A percentile compares a stretch with the other conserved stretches of the same genome.
Evolutionary conservation across 139 green algal genomes (phyloP).

Genomic region (Astrephomene gubernaculifera): DNA sequence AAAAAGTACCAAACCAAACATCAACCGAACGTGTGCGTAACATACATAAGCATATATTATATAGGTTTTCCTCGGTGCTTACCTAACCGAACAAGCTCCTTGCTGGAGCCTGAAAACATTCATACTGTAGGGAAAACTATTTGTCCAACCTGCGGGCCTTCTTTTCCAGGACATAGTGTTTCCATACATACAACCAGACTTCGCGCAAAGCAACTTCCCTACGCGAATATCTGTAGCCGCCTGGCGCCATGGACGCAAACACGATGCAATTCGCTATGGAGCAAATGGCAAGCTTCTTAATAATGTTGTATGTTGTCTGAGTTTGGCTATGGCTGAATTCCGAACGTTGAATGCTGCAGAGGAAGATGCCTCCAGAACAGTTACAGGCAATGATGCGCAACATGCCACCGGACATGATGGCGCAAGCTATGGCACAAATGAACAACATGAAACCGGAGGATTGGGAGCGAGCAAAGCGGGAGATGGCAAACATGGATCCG

Average conservation of each 20-base stretch:
- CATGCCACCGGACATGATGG: slow-evolving; percentile 49
- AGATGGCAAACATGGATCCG: slow-evolving; percentile 58
- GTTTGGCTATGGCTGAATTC: not conserved
- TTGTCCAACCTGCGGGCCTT: too few species aligned
- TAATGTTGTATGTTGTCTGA: not conserved
- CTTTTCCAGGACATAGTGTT: too few species aligned
- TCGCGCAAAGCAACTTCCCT: too few species aligned
- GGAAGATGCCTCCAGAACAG: slow-evolving; percentile 45
- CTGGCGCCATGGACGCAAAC: slow-evolving; percentile 28
- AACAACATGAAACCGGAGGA: slow-evolving; percentile 57
- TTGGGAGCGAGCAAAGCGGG: slow-evolving; percentile 50
- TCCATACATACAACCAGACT: too few species aligned
- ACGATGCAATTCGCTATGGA: slow-evolving; percentile 58
- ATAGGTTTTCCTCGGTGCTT: too few species aligned
- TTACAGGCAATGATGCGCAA: slow-evolving; percentile 52
- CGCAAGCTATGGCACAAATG: slow-evolving; percentile 37
- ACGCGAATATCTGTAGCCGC: too few species aligned
- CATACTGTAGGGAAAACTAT: too few species aligned
- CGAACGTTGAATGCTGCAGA: not conserved
- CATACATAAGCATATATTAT: too few species aligned
- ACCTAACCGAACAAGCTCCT: too few species aligned
- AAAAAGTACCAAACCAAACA: too few species aligned
- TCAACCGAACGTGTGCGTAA: too few species aligned
- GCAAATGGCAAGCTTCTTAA: slow-evolving; percentile 39
- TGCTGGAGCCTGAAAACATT: too few species aligned